Evolutionary conservation across 2,329 filamentous ascomycete species (phyloP), one percentile per base, ranked within the genome.

Genomic region (Colletotrichum nymphaeae): DNA sequence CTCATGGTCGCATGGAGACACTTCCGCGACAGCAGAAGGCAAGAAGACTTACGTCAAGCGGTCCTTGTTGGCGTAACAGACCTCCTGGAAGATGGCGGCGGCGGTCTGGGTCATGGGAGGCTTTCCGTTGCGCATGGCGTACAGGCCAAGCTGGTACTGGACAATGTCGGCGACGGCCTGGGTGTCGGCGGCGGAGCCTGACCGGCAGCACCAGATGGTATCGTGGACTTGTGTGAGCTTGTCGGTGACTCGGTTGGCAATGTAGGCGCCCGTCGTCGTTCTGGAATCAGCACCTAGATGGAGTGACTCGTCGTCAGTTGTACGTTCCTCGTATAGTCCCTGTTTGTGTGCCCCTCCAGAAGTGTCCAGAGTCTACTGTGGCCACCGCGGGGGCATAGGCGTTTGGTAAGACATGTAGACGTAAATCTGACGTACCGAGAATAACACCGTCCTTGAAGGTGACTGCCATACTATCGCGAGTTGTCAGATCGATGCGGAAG

Each of bases 191-290:
- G 97, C 97, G 30, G 97, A 99, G 64, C 97, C 97, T 74, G 97
- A 98, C 80, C 97, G 93, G 88, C 97, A 99, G 88, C 97, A 99
- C 97, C 97, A 99, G 85, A 99, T 98, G 73, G 96, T 98, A 85
- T 99, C 97, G 86, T 97, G 94, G 74, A 99, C 96, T 88, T 95
- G 94, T 80, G 97, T 99, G 83, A 99, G 92, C 89, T 99, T 99
- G 90, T 99, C 97, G 76, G 97, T 99, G 77, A 99, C 97, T 88
- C 97, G 93, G 86, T 99, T 99, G 79, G 97, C 97, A 82, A 99
- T 98, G 89, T 98, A 99, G 79, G 96, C 92, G 80, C 97, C 97
- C 68, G 96, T 99, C 59, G 97, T 99, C 77, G 97, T 99, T 87
- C 97, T 92, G 81, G 95, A 98, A 85, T 99, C 97, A 79, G 97